These are phyloP conservation scores for Populus tremula DNA, from an alignment of 345 rosid genomes.

Conservation along the genomic window DNA sequence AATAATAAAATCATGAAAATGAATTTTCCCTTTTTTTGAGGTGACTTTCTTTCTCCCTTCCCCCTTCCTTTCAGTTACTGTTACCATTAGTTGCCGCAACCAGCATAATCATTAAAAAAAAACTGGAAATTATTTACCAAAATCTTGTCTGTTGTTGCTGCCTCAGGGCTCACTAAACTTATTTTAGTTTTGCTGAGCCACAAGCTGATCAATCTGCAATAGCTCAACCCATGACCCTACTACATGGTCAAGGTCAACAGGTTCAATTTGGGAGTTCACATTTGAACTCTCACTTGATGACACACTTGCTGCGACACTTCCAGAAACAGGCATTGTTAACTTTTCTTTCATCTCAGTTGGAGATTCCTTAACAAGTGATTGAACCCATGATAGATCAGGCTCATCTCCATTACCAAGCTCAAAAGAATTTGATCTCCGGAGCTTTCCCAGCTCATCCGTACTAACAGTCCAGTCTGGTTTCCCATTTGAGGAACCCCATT, in stretches of 20 bases:
- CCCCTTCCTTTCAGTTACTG: slow-evolving; percentile 16
- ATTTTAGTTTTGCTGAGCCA: slow-evolving; percentile 80
- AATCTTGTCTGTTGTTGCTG: slow-evolving; percentile 34
- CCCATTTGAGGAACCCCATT: slow-evolving; percentile 86
- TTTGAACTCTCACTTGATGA: slow-evolving; percentile 33
- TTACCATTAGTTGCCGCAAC: slow-evolving; percentile 32
- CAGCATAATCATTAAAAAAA: slow-evolving; percentile 26
- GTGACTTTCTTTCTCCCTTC: slow-evolving; percentile 20
- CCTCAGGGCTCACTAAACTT: slow-evolving; percentile 30
- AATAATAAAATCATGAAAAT: slow-evolving; percentile 46
- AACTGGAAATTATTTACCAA: slow-evolving; percentile 45
- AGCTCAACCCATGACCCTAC: slow-evolving; percentile 51
- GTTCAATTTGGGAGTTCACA: slow-evolving; percentile 37
- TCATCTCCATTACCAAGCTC: slow-evolving; percentile 37
- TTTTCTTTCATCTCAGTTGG: slow-evolving; percentile 44
- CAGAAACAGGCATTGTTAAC: slow-evolving; percentile 26
- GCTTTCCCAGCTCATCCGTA: slow-evolving; percentile 32
- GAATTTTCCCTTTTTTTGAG: slow-evolving; percentile 30
- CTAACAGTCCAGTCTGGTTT: slow-evolving; percentile 47
- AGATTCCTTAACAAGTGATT: slow-evolving; percentile 54
- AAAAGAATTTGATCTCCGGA: slow-evolving; percentile 37
- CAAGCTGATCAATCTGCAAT: slow-evolving; percentile 47
- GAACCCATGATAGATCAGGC: slow-evolving; percentile 57
- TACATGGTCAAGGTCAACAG: slow-evolving; percentile 65
- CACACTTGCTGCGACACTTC: slow-evolving; percentile 7